Conservation (phyloP, 331 rosid species). For the Pyrus hybrid region DNA sequence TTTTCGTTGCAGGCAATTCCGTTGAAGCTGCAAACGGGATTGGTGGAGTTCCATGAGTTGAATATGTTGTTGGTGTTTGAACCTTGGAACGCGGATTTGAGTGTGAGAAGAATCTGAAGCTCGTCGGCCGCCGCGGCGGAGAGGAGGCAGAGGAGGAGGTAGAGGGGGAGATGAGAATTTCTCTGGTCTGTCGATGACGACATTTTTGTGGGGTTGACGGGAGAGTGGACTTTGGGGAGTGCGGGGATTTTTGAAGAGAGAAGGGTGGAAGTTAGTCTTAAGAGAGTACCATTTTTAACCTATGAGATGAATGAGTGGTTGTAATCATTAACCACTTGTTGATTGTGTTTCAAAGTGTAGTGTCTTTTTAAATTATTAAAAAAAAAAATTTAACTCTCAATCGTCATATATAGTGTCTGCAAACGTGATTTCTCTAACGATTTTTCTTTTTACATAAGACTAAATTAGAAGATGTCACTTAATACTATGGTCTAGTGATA, state of each 20-base stretch:
- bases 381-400: no score
- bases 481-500: no score
- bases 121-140: conserved; percentile 33
- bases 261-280: neutral
- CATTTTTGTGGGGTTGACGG: conserved; percentile 2
- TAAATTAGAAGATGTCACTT: no score
- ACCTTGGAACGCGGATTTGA: conserved; percentile 36
- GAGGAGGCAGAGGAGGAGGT: conserved; percentile 24
- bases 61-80: conserved; percentile 28
- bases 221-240: neutral
- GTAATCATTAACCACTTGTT: neutral
- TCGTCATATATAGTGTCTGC: no score
- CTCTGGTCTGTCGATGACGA: neutral
- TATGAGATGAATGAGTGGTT: neutral
- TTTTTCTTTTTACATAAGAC: no score
- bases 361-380: no score
- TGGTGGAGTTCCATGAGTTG: conserved; percentile 36
- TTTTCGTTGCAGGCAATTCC: conserved; percentile 49
- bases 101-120: conserved; percentile 37
- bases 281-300: neutral
- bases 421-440: no score
- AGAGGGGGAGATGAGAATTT: neutral
- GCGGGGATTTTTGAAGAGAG: neutral
- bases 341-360: neutral
- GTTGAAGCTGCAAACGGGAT: conserved; percentile 29